Evolutionary conservation across 306 rosid species (phyloP).

Genomic region (Quercus dentata): DNA sequence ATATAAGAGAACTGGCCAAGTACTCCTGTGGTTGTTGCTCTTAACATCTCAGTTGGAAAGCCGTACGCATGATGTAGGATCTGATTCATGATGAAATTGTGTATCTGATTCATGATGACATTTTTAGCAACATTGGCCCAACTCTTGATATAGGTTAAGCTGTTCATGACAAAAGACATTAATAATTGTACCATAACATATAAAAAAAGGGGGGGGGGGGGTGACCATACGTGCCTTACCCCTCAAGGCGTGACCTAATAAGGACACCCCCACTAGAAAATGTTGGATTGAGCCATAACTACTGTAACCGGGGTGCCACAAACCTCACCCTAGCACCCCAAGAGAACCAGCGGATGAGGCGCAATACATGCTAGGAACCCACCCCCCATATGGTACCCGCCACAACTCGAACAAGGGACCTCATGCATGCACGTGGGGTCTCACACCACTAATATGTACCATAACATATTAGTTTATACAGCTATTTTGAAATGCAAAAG

Average conservation of each 20-base stretch:
- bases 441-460: neutral
- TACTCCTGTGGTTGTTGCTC: neutral
- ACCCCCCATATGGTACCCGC: too few species aligned
- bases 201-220: too few species aligned
- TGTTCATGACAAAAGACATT: slow-evolving; percentile 6
- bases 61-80: neutral
- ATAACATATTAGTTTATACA: neutral
- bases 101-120: slow-evolving; percentile 1
- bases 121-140: neutral
- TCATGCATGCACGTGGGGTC: too few species aligned
- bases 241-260: too few species aligned
- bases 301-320: too few species aligned
- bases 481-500: neutral
- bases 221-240: too few species aligned
- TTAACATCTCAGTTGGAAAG: neutral
- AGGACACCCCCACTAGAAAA: too few species aligned
- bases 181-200: neutral
- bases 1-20: neutral
- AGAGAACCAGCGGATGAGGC: too few species aligned
- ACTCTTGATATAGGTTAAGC: neutral
- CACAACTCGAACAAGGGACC: too few species aligned
- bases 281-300: too few species aligned
- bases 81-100: neutral
- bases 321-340: too few species aligned
- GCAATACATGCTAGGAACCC: too few species aligned